phyloP scores from a whole-genome alignment of 23 red algal genomes.

The Gracilaria gracilis region DNA sequence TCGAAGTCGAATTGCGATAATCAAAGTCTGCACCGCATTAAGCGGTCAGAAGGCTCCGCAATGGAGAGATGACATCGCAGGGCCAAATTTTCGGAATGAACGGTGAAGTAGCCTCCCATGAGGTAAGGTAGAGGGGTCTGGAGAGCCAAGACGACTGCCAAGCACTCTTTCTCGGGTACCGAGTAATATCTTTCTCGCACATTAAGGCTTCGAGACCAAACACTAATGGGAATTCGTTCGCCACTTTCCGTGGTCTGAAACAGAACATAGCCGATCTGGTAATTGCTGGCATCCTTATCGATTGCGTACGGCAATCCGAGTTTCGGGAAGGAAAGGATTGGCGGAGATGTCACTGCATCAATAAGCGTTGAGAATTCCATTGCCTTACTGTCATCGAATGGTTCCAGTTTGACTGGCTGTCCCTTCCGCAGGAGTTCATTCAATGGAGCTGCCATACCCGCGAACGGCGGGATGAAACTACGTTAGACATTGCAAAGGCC shows the following conservation, averaged over 20 bases:
- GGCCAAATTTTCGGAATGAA: background rate
- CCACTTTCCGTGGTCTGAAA: background rate
- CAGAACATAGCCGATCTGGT: background rate
- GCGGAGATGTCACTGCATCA: background rate
- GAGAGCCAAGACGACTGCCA: background rate
- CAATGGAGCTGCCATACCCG: background rate
- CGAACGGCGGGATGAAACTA: background rate
- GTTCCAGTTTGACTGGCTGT: background rate
- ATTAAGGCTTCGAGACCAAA: background rate
- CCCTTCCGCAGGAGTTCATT: background rate
- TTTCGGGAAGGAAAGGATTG: background rate
- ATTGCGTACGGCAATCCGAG: background rate
- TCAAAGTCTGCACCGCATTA: background rate
- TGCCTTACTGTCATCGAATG: background rate
- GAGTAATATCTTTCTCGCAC: background rate
- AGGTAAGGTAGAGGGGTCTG: background rate
- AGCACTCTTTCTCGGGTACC: background rate
- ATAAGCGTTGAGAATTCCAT: background rate
- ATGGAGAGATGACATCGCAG: background rate
- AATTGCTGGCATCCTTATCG: background rate
- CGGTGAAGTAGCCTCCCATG: background rate
- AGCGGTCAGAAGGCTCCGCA: background rate
- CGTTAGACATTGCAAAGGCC: background rate
- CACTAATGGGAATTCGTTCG: background rate
- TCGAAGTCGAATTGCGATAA: background rate